Evolutionary conservation across 2,329 filamentous ascomycete species (phyloP), one percentile per base, ranked within the genome.

Genomic region (Colletotrichum falcatum): DNA sequence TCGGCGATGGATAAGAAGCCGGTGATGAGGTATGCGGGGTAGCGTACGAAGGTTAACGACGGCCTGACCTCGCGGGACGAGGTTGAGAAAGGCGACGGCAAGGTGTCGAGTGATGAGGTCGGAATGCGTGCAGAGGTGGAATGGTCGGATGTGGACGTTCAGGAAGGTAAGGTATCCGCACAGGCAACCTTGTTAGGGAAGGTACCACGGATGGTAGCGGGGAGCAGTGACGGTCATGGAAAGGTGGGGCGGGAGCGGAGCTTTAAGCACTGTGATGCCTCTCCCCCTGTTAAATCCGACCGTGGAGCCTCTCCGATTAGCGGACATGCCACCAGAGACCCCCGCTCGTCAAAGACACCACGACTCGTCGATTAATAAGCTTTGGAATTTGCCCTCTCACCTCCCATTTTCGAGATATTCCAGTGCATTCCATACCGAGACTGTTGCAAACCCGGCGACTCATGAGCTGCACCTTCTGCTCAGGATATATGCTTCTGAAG

Each of bases 321-420:
- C 51, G 58, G 56, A 58, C 35, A 53, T 48, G 6, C 53, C 58
- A 48, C 67, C 56, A 44, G 23, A 49, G 44, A 28, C 33, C 39
- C 28, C 58, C 64, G 58, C 63, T n/a, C 16, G 1, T 35, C 20
- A 14, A 35, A 54, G 28, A 30, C 56, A 48, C 37, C 39, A 18
- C 46, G 44, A 60, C 28, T 33, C 37, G 14, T 48, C 33, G 16
- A 70, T 70, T 70, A 61, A 51, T 70, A 70, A 70, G 64, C 67
- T 35, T 20, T n/a, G 20, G 23, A 35, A 23, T 51, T 12, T 12
- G 33, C 39, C 33, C 26, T 23, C 42, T 26, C 39, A 58, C 44
- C 59, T 61, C 44, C 28, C n/a, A 18, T 28, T 35, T 20, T 16
- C 20, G 7, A 30, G 28, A 14, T 65, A 14, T 68, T 68, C 65